Evolutionary conservation across 2,329 filamentous ascomycete genomes (phyloP).

Genomic region (Apiospora saccharicola): DNA sequence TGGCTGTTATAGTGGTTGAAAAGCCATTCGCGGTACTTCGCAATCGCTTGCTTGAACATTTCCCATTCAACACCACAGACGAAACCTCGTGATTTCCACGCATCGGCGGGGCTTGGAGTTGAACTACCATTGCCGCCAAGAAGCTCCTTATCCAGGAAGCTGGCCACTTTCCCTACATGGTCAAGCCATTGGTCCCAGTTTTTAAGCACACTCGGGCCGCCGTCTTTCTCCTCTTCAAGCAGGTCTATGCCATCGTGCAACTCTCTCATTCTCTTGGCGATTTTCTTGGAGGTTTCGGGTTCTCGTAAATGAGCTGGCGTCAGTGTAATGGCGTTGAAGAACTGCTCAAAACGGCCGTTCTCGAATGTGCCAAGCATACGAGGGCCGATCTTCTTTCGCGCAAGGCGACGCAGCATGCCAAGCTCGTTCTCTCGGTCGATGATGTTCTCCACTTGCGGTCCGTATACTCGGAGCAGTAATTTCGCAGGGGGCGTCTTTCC

Average conservation of each 20-base stretch:
- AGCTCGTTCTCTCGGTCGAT: conserved; percentile 94
- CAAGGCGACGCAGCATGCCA: conserved; percentile 82
- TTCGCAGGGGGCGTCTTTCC: conserved; percentile 64
- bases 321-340: conserved; percentile 83
- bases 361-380: conserved; percentile 88
- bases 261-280: conserved; percentile 97
- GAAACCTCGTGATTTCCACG: conserved; percentile 75
- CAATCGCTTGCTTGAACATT: conserved; percentile 75
- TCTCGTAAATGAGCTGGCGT: conserved; percentile 79
- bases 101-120: conserved; percentile 43
- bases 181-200: conserved; percentile 95
- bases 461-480: conserved; percentile 89
- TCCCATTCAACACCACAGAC: conserved; percentile 88
- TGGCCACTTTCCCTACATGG: conserved; percentile 67
- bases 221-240: conserved; percentile 76
- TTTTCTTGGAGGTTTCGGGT: conserved; percentile 85
- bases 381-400: conserved; percentile 91
- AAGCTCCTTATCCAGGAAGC: conserved; percentile 66
- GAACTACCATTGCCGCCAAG: conserved; percentile 47
- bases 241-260: conserved; percentile 93
- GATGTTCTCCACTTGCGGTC: conserved; percentile 91
- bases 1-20: conserved; percentile 73
- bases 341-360: conserved; percentile 97
- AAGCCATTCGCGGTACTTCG: conserved; percentile 81
- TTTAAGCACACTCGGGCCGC: conserved; percentile 83